Percentiles rank a stretch among this genome's conserved stretches.
These are phyloP conservation scores for Fusarium compactum DNA, from an alignment of 2,329 filamentous ascomycete species.

Conservation along the genomic window DNA sequence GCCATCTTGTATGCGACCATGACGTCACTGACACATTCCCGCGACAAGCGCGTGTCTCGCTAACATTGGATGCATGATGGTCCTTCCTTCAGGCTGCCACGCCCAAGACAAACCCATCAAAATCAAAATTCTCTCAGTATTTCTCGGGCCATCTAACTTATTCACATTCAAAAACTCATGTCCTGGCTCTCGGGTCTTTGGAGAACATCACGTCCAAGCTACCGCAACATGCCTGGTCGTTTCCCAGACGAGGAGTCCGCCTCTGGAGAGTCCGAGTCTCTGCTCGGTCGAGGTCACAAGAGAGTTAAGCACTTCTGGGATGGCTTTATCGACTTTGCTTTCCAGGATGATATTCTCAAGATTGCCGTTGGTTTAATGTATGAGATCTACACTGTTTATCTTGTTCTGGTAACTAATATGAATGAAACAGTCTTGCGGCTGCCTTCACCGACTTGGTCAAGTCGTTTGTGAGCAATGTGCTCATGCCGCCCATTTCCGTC, in stretches of 20 bases:
- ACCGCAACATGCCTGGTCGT: constrained; percentile 46
- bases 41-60: constrained; percentile 21
- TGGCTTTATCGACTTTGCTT: constrained; percentile 78
- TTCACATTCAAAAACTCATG: neutral
- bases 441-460: constrained; percentile 79
- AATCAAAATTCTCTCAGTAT: neutral
- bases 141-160: neutral
- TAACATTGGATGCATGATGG: constrained; percentile 1
- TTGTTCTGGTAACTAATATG: constrained; percentile 14
- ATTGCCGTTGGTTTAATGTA: constrained; percentile 82
- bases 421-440: constrained; percentile 68
- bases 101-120: neutral
- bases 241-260: constrained; percentile 54
- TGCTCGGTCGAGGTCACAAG: constrained; percentile 62
- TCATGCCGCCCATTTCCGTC: constrained; percentile 76
- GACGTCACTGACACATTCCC: constrained; percentile 24
- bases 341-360: constrained; percentile 80
- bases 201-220: constrained; percentile 24
- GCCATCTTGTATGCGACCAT: neutral
- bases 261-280: constrained; percentile 50
- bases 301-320: constrained; percentile 66
- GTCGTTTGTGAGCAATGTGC: constrained; percentile 76
- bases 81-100: constrained; percentile 16
- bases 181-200: constrained; percentile 31
- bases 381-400: constrained; percentile 40